Evolutionary conservation across 225 moss, liverwort and hornwort genomes (phyloP), one percentile per base, ranked within the genome.

Genomic region (Climacium dendroides): DNA sequence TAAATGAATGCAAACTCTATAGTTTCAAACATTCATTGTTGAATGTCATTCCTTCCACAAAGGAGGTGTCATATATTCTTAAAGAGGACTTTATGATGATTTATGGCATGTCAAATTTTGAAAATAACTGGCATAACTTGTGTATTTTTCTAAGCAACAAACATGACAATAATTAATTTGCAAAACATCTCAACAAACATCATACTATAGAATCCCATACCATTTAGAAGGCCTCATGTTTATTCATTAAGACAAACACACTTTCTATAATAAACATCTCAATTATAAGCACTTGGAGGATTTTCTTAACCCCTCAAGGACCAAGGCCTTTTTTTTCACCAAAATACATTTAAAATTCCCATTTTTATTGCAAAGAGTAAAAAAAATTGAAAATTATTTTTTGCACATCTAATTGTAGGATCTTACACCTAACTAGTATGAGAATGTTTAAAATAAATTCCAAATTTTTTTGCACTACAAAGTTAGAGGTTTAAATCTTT

Each of bases 1-100:
- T 43, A 3, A 43, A 71, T 26, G 5, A 71, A 26, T 15, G 4
- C 23, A 69, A 26, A 8, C 3, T 43, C 70, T 41, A 45, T 17
- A 29, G 45, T 17, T 18, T 45, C 28, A 72, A 72, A 28, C 17
- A 72, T 45, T 17, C 10, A 41, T 45, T 17, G 17, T 26, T 1
- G 37, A 43, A 43, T 43, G 16, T 43, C 43, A 26, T 71, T 5
- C 3, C 0, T 0, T 43, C 26, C 14, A 2, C 43, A 45, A 28
- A 28, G 2, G 16, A 6, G 10, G 10, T 28, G 9, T 28, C 41
- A 5, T 71, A 1, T 28, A 43, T 1, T 1, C 0, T 28, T 45
- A 28, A 1, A 28, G 1, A 71, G 45, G 10, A 0, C 6, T 28
- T 28, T 45, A 3, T 17, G 28, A 45, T 0, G 0, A 45, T 10